Percentiles rank a stretch among this genome's conserved stretches.
phyloP scores from a whole-genome alignment of 1,284 basidiomycete species.

The Stereum hirsutum region DNA sequence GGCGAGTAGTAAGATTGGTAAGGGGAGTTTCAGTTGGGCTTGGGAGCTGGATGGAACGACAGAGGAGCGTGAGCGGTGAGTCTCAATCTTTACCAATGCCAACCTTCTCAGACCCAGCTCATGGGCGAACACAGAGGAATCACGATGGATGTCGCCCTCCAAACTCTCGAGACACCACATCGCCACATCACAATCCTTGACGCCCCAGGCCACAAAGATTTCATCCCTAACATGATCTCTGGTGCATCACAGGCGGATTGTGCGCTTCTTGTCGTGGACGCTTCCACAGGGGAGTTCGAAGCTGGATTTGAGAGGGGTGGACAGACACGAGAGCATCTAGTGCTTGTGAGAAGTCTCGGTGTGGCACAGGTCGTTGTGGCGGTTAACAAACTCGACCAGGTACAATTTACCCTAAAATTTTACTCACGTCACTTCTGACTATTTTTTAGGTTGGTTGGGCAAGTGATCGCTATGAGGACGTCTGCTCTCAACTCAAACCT shows the following conservation, averaged over 20 bases:
- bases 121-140: slow-evolving; percentile 83
- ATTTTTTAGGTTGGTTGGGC: slow-evolving; percentile 71
- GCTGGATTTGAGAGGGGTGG: slow-evolving; percentile 91
- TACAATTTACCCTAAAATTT: slow-evolving; percentile 16
- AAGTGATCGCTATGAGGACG: slow-evolving; percentile 78
- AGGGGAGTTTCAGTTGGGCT: slow-evolving; percentile 94
- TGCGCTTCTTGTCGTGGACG: slow-evolving; percentile 92
- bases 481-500: slow-evolving; percentile 63
- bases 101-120: no score
- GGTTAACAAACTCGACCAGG: slow-evolving; percentile 92
- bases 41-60: slow-evolving; percentile 93
- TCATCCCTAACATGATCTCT: slow-evolving; percentile 99
- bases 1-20: slow-evolving; percentile 86
- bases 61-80: slow-evolving; percentile 88
- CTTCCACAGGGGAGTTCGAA: slow-evolving; percentile 88
- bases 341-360: slow-evolving; percentile 91
- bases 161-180: slow-evolving; percentile 71
- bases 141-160: slow-evolving; percentile 94
- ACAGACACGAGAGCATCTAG: slow-evolving; percentile 94
- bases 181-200: slow-evolving; percentile 88
- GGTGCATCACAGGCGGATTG: slow-evolving; percentile 97
- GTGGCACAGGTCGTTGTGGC: slow-evolving; percentile 90
- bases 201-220: slow-evolving; percentile 95
- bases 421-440: not conserved
- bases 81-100: not conserved